phyloP scores from a whole-genome alignment of 441 rosid species.

The Populus hybrid region DNA sequence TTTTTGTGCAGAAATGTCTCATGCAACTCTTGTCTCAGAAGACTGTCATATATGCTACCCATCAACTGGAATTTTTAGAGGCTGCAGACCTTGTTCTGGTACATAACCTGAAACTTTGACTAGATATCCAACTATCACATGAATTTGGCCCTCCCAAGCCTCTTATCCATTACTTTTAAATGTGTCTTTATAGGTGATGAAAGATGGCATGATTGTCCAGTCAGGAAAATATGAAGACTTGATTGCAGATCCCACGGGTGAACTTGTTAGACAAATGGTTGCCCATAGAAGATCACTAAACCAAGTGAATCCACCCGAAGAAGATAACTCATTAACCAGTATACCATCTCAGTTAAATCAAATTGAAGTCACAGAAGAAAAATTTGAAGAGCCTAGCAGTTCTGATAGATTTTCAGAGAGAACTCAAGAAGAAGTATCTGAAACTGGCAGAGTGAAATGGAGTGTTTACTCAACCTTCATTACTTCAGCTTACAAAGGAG shows the following conservation, averaged over 20 bases:
- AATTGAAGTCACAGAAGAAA: neutral
- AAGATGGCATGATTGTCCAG: slow-evolving; percentile 49
- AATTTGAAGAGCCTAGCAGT: neutral
- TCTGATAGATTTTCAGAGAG: slow-evolving; percentile 16
- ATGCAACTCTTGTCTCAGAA: slow-evolving; percentile 48
- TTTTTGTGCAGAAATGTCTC: slow-evolving; percentile 54
- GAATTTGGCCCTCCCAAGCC: neutral
- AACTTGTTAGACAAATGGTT: neutral
- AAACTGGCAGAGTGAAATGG: slow-evolving; percentile 64
- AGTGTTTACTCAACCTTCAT: slow-evolving; percentile 55
- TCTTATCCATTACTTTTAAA: neutral
- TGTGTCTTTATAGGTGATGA: slow-evolving; percentile 35
- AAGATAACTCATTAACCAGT: neutral
- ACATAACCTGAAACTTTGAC: slow-evolving; percentile 8
- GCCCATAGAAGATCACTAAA: slow-evolving; percentile 23
- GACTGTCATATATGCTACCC: slow-evolving; percentile 67
- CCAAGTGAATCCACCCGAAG: neutral
- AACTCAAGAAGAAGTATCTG: slow-evolving; percentile 42
- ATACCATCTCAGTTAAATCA: neutral
- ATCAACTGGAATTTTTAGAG: slow-evolving; percentile 68
- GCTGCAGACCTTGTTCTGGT: slow-evolving; percentile 73
- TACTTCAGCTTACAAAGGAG: slow-evolving; percentile 54
- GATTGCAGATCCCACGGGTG: neutral
- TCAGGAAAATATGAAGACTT: slow-evolving; percentile 47
- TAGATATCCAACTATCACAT: neutral